Base-by-base conservation (phyloP, 805 yeast species). In the Saccharomyces kudriavzevii region DNA sequence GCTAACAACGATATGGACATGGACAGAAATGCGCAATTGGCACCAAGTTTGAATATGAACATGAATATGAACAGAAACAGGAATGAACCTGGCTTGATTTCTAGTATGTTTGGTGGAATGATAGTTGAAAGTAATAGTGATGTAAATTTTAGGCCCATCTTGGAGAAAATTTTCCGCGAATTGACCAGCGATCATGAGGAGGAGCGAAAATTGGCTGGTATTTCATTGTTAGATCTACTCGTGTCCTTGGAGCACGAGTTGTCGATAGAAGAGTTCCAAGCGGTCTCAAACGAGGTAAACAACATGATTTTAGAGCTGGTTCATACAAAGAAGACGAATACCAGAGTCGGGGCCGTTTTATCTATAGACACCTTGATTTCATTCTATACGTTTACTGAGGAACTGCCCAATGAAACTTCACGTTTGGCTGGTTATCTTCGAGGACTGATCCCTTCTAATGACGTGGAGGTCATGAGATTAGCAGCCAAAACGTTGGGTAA, bases 401-500 rank as follows among this genome's bases (percentile, higher is more conserved):
- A 89, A 61, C 80, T 84, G 58, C 87, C 92, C 24, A 86, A 87
- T 54, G 88, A 87, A 67, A 85, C 91, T 8, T 86, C 95, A 6
- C 75, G 96, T 52, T 82, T 87, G 65, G 89, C 92, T 25, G 89
- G 86, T 61, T 89, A 90, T 63, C 74, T 90, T 53, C 77, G 92
- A 45, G 79, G 83, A 27, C 78, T 88, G 52, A 81, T 89, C 25
- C 84, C 91, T 3, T 84, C 90, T 0, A 83, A 80, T 54, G 96
- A 91, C 62, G 74, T 83, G 22, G 85, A 80, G 28, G 91, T 89
- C 29, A 87, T 90, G 88, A 81, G 81, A 56, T 78, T 83, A 29
- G 96, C 97, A 2, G 88, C 96, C 1, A 77, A 77, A 51, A 87
- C 96, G 0, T 75, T 91, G 58, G 97, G 97, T 6, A 84, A 84